A percentile compares a stretch with the other conserved stretches of the same genome.
phyloP scores from a whole-genome alignment of 148 eudicot genomes.

The Vaccinium myrtillus region DNA sequence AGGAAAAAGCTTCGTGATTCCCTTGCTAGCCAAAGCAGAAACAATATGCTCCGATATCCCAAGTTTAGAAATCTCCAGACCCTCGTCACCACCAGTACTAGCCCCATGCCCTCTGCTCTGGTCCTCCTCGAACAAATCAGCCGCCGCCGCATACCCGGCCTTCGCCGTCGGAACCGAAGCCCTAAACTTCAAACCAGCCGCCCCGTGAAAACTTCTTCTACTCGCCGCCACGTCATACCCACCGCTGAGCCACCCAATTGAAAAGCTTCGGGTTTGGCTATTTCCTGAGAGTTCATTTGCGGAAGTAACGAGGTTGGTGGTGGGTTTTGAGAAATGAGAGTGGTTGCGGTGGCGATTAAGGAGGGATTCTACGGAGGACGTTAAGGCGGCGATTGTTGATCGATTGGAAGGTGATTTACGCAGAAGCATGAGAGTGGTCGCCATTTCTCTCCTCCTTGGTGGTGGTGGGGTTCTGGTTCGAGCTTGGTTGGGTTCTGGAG shows the following conservation, averaged over 20 bases:
- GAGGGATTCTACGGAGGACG: constrained; percentile 15
- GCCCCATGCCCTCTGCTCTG: constrained; percentile 12
- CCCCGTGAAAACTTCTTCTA: constrained; percentile 20
- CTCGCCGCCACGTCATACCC: neutral
- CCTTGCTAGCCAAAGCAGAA: constrained; percentile 51
- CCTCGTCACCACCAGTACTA: constrained; percentile 27
- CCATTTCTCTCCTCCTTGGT: neutral
- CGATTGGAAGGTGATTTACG: constrained; percentile 21
- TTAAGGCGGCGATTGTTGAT: constrained; percentile 19
- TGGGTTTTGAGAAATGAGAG: neutral
- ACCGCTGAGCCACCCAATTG: neutral
- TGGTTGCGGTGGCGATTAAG: neutral
- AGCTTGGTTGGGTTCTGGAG: neutral
- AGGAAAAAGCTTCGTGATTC: constrained; percentile 83
- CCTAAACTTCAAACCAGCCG: constrained; percentile 25
- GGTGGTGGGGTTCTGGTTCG: neutral
- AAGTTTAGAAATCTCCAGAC: constrained; percentile 76
- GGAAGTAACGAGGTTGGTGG: neutral
- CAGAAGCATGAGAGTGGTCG: neutral
- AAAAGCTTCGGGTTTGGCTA: neutral
- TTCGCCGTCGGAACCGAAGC: constrained; percentile 27
- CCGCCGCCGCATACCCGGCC: constrained; percentile 37
- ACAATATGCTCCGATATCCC: constrained; percentile 59
- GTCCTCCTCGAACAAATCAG: constrained; percentile 43
- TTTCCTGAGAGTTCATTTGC: neutral